phyloP scores from a whole-genome alignment of 2,329 filamentous ascomycete genomes.

The Alternaria hordeiaustralica region DNA sequence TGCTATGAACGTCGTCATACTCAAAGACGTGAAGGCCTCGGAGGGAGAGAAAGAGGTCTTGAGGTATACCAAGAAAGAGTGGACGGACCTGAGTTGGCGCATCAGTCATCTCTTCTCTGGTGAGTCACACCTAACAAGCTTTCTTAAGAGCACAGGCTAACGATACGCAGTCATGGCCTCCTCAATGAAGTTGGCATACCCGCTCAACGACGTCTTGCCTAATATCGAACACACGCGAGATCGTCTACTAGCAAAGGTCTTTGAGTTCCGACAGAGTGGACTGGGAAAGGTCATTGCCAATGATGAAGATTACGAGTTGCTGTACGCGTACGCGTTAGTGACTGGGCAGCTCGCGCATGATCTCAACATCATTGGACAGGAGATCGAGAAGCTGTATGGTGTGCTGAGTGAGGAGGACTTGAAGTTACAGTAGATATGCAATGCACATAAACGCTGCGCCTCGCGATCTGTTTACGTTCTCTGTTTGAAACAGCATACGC shows the following conservation, averaged over 20 bases:
- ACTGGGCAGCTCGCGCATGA: slow-evolving; percentile 66
- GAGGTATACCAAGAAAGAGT: slow-evolving; percentile 78
- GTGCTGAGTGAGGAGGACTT: slow-evolving; percentile 67
- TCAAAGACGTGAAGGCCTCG: slow-evolving; percentile 76
- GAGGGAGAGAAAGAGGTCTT: slow-evolving; percentile 83
- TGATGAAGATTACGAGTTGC: slow-evolving; percentile 84
- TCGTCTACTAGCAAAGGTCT: slow-evolving; percentile 82
- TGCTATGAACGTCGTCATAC: slow-evolving; percentile 91
- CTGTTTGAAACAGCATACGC: background rate
- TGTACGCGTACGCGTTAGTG: slow-evolving; percentile 84
- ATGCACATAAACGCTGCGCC: background rate
- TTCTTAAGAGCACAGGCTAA: slow-evolving; percentile 15
- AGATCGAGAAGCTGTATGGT: slow-evolving; percentile 67
- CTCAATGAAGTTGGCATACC: slow-evolving; percentile 93
- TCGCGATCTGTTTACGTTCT: background rate
- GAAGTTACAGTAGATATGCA: slow-evolving; percentile 52
- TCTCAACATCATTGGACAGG: slow-evolving; percentile 60
- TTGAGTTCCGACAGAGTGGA: slow-evolving; percentile 79
- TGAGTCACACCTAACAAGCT: slow-evolving; percentile 39
- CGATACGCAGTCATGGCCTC: slow-evolving; percentile 74
- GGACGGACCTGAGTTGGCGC: slow-evolving; percentile 80
- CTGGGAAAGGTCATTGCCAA: slow-evolving; percentile 59
- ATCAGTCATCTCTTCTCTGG: slow-evolving; percentile 84
- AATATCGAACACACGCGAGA: slow-evolving; percentile 82
- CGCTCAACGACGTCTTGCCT: slow-evolving; percentile 86